Evolutionary conservation across 208 protist genomes (phyloP), one percentile per base, ranked within the genome.

Genomic region (Acanthamoeba lenticulata): DNA sequence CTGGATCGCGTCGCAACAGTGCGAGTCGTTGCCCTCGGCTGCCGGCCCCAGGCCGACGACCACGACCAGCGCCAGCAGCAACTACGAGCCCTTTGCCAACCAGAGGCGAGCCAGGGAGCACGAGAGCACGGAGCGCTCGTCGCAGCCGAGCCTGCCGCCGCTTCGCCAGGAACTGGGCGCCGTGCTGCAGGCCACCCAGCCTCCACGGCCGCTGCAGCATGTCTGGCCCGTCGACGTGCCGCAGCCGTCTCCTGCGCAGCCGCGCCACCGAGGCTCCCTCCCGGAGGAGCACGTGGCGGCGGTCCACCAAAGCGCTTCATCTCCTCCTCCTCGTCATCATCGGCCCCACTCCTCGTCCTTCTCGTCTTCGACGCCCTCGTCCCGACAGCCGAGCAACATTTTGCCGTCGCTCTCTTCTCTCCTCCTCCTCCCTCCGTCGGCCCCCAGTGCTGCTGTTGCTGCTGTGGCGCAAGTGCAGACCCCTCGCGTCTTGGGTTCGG

Each of bases 391-490:
- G 1, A n/a, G 19, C 1, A 85, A 85, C n/a, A 85, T 85, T 3
- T 42, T 85, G 42, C 74, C 74, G 1, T 85, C 74, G 74, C 74
- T 85, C 24, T 85, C 74, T 55, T 85, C 74, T 11, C 74, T 85
- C 74, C 32, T 38, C 2, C 74, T 85, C 13, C 74, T 85, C 5
- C 69, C 69, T 74, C 65, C 65, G 3, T 44, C 65, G 2, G 9
- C 49, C 13, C 19, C 49, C 19, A 24, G 49, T 19, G 3, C 65
- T 11, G 21, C 65, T 1, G 24, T 29, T 9, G 9, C 62, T 4
- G 3, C 62, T 27, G 1, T 29, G 7, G 15, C 11, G 27, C n/a
- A 19, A 32, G 11, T 60, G 62, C 62, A 32, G 62, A 3, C 6
- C n/a, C 34, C 9, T 27, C 62, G 62, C 62, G 34, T 24, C 52